Base-by-base conservation (phyloP, 306 rosid species). In the Sophora flavescens region DNA sequence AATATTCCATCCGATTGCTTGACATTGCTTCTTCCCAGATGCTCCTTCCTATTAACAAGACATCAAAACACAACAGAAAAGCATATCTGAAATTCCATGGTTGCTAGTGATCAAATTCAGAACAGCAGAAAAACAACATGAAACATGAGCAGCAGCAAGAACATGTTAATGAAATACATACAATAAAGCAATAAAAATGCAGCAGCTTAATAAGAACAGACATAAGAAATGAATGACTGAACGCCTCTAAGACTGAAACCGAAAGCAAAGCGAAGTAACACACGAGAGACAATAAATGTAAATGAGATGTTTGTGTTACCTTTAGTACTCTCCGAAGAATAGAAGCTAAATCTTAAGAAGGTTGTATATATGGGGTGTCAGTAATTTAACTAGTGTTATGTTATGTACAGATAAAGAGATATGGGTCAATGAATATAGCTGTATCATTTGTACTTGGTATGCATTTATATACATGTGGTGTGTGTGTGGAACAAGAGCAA, bases 391-490 rank as follows among this genome's bases (percentile, higher is more conserved):
- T 12, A 45, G 15, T 11, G 1, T 4, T 47, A 47, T 65, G 75
- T 33, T 79, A 71, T 65, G 86, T 75, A 76, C 81, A 82, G 87
- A 79, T 47, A 78, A 70, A 87, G 48, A 41, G 80, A 77, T 60
- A 63, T 72, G 82, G 80, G 84, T 77, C 64, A 74, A 70, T 44
- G 14, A 44, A 44, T 63, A 51, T 54, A 64, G 65, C 74, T 74
- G 80, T 48, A 30, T 68, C 63, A 62, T 80, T 80, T 80, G 85
- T 72, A 81, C 50, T 57, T 72, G 78, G 72, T 63, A 68, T 83
- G 83, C 78, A 62, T 89, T 70, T 88, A 85, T 82, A 79, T 80
- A 53, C 75, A 78, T 70, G 85, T 74, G 86, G 73, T 30, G 53
- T 75, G 75, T 41, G 54, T 75, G 82, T 50, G 75, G 32, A 70